Conservation (phyloP, 306 rosid species). For the Boehmeria nivea region DNA sequence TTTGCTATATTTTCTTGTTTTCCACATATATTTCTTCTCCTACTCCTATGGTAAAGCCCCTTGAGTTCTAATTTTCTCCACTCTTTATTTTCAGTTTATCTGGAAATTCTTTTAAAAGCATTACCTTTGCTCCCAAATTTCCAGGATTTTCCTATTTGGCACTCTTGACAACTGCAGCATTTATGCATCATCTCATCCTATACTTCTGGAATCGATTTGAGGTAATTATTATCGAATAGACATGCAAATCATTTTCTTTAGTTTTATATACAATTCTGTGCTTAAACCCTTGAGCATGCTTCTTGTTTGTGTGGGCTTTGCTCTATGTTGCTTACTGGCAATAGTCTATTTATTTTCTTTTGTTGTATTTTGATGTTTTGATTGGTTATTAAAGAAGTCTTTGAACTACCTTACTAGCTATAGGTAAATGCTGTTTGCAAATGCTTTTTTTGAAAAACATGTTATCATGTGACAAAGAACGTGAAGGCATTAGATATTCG, state of each 20-base stretch:
- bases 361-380: too few relatives aligned
- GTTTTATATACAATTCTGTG: too few relatives aligned
- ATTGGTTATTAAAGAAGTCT: too few relatives aligned
- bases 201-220: conserved; percentile 98
- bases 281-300: too few relatives aligned
- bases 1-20: conserved; percentile 90
- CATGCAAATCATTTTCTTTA: background rate
- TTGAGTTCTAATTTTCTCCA: background rate
- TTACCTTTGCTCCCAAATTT: conserved; percentile 3
- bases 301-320: too few relatives aligned
- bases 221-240: conserved; percentile 36
- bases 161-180: conserved; percentile 92
- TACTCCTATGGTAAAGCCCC: conserved; percentile 64
- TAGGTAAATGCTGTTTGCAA: too few relatives aligned
- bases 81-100: background rate
- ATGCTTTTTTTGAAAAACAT: background rate
- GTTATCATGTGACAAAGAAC: background rate
- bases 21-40: conserved; percentile 97
- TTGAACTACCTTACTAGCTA: too few relatives aligned
- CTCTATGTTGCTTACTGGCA: too few relatives aligned
- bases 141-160: conserved; percentile 97
- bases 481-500: background rate
- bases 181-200: conserved; percentile 91
- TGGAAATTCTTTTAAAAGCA: background rate
- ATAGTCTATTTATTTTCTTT: too few relatives aligned